These are phyloP conservation scores for Tylopilus felleus DNA, from an alignment of 768 basidiomycete species.

Conservation along the genomic window DNA sequence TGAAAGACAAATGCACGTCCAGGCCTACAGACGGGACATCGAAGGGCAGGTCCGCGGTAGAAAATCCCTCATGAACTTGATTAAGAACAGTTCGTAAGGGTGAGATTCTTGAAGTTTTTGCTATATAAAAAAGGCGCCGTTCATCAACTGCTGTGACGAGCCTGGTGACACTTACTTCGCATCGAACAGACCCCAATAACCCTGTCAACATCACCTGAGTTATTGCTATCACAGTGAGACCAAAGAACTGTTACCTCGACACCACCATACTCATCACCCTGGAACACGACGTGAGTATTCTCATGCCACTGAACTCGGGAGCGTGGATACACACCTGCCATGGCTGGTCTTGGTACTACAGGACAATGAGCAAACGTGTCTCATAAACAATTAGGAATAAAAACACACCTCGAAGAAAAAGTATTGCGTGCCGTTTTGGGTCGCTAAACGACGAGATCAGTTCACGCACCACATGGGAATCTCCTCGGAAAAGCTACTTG, in stretches of 20 bases:
- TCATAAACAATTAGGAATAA: neutral
- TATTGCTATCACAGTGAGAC: slow-evolving; percentile 1
- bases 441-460: slow-evolving; percentile 44
- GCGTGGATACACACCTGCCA: slow-evolving; percentile 61
- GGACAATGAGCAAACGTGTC: neutral
- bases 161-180: slow-evolving; percentile 39
- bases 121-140: slow-evolving; percentile 31
- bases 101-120: slow-evolving; percentile 68
- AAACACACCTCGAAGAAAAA: slow-evolving; percentile 76
- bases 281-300: slow-evolving; percentile 13
- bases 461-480: neutral
- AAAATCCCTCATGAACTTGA: slow-evolving; percentile 1
- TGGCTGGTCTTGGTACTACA: slow-evolving; percentile 67
- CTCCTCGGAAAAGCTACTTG: slow-evolving; percentile 1
- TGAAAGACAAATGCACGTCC: neutral
- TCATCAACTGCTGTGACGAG: slow-evolving; percentile 24
- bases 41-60: neutral
- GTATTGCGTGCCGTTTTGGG: slow-evolving; percentile 74
- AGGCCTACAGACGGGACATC: slow-evolving; percentile 8
- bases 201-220: slow-evolving; percentile 26
- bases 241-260: slow-evolving; percentile 50
- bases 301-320: neutral
- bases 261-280: slow-evolving; percentile 69
- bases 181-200: slow-evolving; percentile 68
- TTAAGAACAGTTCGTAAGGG: slow-evolving; percentile 53